Evolutionary conservation across 176 grass and related monocot genomes (phyloP).

Genomic region (Juncus inflexus): DNA sequence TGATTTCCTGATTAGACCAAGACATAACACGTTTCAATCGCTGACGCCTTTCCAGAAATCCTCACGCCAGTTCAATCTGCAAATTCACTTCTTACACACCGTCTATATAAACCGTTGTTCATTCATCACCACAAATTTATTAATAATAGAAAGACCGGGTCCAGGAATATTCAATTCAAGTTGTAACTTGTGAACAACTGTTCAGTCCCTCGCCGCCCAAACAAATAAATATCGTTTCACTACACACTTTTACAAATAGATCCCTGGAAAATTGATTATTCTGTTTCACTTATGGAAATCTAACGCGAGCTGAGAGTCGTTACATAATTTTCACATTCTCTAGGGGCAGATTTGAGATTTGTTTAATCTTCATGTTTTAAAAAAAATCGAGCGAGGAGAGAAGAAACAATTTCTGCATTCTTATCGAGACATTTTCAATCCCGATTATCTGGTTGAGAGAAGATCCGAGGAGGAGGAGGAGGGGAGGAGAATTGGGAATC

Average conservation of each 20-base stretch:
- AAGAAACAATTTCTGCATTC: background rate
- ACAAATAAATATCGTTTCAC: no score
- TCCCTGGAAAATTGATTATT: no score
- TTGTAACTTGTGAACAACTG: no score
- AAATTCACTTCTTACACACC: background rate
- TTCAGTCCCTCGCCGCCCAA: no score
- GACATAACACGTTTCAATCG: background rate
- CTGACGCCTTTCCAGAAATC: background rate
- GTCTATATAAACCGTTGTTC: background rate
- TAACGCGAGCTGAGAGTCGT: no score
- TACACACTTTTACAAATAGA: no score
- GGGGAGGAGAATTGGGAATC: background rate
- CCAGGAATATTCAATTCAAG: no score
- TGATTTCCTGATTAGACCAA: background rate
- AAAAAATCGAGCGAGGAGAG: background rate
- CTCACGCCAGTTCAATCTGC: background rate
- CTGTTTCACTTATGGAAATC: no score
- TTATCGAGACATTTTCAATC: conserved; percentile 2
- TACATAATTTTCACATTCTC: no score
- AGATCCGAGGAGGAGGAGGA: conserved; percentile 19
- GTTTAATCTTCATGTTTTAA: background rate
- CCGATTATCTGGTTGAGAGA: conserved; percentile 10
- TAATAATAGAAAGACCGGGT: no score
- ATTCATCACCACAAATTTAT: no score
- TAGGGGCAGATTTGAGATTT: no score